Evolutionary conservation across 2,329 filamentous ascomycete species (phyloP), one percentile per base, ranked within the genome.

Genomic region (Verticillium alfalfae): DNA sequence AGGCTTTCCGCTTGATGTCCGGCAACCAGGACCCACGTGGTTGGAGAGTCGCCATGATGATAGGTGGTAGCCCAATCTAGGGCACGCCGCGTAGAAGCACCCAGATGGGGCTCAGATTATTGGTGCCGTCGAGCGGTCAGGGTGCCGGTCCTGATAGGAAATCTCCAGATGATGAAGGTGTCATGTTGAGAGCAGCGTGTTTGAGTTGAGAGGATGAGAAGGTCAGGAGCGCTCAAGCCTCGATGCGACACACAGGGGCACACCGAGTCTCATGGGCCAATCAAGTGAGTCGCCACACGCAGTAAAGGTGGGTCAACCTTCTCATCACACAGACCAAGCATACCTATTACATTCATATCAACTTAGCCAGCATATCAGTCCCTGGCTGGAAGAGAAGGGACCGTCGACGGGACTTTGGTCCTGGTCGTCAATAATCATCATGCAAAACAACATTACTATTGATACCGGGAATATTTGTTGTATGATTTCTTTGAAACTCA

Each of bases 1-100:
- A 76, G 59, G 87, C 86, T 70, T 86, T 85, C 66, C 81, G 78
- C 70, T 84, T 85, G 63, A 80, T 83, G 67, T 72, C 75, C 58
- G 79, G 77, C 60, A 76, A 68, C 59, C 79, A 76, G 58, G 76
- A 73, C 63, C 74, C 76, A 65, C 75, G 72, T 22, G 79, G 73
- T 60, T 78, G 74, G 38, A 81, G 75, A 39, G 77, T 76, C 60
- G 76, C 70, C 78, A 79, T 79, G 38, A 60, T 59, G 56, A 26
- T 10, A 26, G 45, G 22, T 7, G 39, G 45, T 22, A 8, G 45
- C 45, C 45, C 45, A 22, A 52, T n/a, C 3, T 18, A 22, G 45
- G 45, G 45, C 45, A 18, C 18, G 18, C n/a, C 45, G 45, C 31
- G n/a, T 12, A 7, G 22, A 10, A 10, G 22, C 45, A 18, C 45